Evolutionary conservation across 2,329 filamentous ascomycete species (phyloP), one percentile per base, ranked within the genome.

Genomic region (Trichoderma endophyticum): DNA sequence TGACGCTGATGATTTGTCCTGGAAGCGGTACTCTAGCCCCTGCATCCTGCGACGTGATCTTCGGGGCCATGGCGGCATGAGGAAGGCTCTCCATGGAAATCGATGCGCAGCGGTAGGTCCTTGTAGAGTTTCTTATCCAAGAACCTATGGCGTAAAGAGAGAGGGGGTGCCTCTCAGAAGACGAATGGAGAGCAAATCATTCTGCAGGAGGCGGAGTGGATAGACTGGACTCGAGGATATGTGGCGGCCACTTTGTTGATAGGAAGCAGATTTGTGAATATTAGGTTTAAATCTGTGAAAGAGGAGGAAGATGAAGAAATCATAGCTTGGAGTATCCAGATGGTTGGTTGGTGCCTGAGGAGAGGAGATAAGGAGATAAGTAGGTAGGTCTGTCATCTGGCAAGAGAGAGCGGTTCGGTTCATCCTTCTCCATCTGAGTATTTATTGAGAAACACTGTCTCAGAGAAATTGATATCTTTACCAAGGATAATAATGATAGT

Each of bases 1-100:
- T 73, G 8, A 83, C 76, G 64, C 80, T 82, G 75, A 81, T 77
- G 18, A 81, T 74, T 70, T 80, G 77, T 24, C 82, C 82, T 6
- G 72, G 77, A 51, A 82, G 72, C 6, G 82, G 82, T 70, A 81
- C 78, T 48, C n/a, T 43, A 56, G 73, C 69, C 32, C 69, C 69
- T 60, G 32, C 28, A 21, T n/a, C 61, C 14, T 39, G 32, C 24
- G 61, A 59, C 14, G 28, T 36, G 28, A 60, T 61, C 11, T 26
- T 66, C 6, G 67, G 66, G 26, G 71, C 21, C 68, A 71, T 71
- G 18, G 28, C 7, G 28, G 9, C 32, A 61, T 51, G 15, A 6
- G 2, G n/a, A 4, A 32, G 9, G 43, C 5, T n/a, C 39, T 39
- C 39, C 9, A 34, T 28, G 39, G 14, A 43, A 59, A 12, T 43